Evolutionary conservation across 805 yeast genomes (phyloP), one percentile per base, ranked within the genome.

Genomic region (Zygotorulaspora sp.): DNA sequence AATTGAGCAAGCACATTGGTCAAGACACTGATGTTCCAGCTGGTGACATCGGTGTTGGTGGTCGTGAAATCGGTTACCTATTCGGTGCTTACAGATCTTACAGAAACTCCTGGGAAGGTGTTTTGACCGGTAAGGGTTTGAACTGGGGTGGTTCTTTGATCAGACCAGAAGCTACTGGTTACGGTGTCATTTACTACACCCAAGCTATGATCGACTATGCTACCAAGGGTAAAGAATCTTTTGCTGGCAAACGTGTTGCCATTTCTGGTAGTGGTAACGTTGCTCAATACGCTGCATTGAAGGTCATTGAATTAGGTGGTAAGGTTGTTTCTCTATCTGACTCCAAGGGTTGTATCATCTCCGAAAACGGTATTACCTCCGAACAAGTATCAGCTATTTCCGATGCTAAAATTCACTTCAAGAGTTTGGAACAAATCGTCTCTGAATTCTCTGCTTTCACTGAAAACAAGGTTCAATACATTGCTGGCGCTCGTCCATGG

Each of bases 151-250:
- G 97, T 61, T 90, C 97, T 58, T 76, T 90, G 66, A 89, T 90
- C 71, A 84, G 98, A 72, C 96, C 97, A 52, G 98, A 90, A 78
- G 98, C 98, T 51, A 90, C 98, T 48, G 98, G 98, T 68, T 90
- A 81, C 76, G 98, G 98, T 72, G 72, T 85, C 44, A 90, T 90
- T 50, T 90, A 90, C 81, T 90, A 85, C 75, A 94, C 89, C 52
- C 95, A 88, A 72, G 87, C 90, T 73, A 90, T 90, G 96, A 86
- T 90, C 67, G 92, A 86, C 71, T 80, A 80, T 67, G 96, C 96
- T 50, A 73, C 94, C 47, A 66, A 75, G 52, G 96, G 96, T 67
- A 79, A 83, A 70, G 96, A 88, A 73, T 67, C 88, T 42, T 83
- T 92, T 72, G 68, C 75, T 52, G 97, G 96, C 66, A 90, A 92